These are phyloP conservation scores for Fusarium secorum DNA, from an alignment of 2,329 filamentous ascomycete genomes.

Conservation along the genomic window DNA sequence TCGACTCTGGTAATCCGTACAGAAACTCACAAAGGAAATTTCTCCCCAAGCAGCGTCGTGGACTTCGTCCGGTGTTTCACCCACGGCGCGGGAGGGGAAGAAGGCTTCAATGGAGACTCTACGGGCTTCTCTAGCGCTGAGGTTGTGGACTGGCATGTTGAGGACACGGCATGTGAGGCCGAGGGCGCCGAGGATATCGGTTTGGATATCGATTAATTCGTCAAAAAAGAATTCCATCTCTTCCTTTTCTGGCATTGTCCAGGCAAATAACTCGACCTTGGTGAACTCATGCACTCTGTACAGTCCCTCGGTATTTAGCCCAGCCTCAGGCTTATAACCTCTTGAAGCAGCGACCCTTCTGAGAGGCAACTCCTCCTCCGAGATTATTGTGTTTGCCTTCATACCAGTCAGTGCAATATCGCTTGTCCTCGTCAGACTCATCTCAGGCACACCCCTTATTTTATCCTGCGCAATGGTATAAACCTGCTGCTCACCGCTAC, in stretches of 20 bases:
- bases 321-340: background rate
- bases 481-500: background rate
- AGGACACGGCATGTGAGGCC: background rate
- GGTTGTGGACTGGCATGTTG: background rate
- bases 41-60: background rate
- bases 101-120: background rate
- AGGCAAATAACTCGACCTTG: background rate
- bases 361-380: background rate
- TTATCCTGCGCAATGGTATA: background rate
- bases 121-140: background rate
- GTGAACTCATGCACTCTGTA: background rate
- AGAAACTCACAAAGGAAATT: background rate
- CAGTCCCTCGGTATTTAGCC: accelerated
- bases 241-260: background rate
- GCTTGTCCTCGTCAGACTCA: background rate
- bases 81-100: background rate
- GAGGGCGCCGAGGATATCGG: background rate
- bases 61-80: accelerated
- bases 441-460: accelerated
- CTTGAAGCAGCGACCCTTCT: background rate
- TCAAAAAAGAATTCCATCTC: background rate
- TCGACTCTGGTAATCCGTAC: background rate
- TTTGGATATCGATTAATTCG: background rate
- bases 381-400: background rate
- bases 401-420: background rate